These are phyloP conservation scores for Aspergillus tamarii DNA, from an alignment of 2,329 filamentous ascomycete species.

Conservation along the genomic window DNA sequence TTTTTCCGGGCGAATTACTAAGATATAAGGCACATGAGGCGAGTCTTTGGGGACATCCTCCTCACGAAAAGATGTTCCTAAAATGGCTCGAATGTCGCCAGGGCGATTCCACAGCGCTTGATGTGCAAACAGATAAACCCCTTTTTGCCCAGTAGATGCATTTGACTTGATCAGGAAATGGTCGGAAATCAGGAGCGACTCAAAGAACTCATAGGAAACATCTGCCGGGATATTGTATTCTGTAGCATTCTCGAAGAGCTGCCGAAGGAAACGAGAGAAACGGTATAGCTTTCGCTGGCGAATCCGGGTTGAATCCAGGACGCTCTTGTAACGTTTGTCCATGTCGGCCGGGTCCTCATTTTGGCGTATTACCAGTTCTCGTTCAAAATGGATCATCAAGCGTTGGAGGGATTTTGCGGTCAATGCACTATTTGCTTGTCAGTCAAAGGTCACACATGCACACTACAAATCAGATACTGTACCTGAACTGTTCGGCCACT, in stretches of 20 bases:
- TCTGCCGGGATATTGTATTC: constrained; percentile 84
- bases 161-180: constrained; percentile 82
- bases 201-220: constrained; percentile 74
- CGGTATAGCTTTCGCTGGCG: constrained; percentile 95
- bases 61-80: constrained; percentile 76
- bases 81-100: constrained; percentile 81
- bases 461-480: constrained; percentile 14
- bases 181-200: constrained; percentile 76
- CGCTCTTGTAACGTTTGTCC: constrained; percentile 96
- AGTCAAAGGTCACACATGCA: constrained; percentile 20
- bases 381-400: constrained; percentile 87
- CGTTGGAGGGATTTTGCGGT: constrained; percentile 91
- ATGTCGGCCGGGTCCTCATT: constrained; percentile 85
- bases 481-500: constrained; percentile 94
- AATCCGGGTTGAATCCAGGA: constrained; percentile 92
- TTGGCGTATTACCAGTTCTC: constrained; percentile 80
- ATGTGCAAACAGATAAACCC: constrained; percentile 82
- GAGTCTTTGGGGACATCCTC: constrained; percentile 72
- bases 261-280: constrained; percentile 86
- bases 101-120: constrained; percentile 74
- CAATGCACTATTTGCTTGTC: constrained; percentile 61
- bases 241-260: constrained; percentile 94
- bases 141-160: constrained; percentile 69
- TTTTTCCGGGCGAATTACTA: constrained; percentile 82
- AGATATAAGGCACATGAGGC: constrained; percentile 74